Evolutionary conservation across 129 eudicot species (phyloP).

Genomic region (Mikania micrantha): DNA sequence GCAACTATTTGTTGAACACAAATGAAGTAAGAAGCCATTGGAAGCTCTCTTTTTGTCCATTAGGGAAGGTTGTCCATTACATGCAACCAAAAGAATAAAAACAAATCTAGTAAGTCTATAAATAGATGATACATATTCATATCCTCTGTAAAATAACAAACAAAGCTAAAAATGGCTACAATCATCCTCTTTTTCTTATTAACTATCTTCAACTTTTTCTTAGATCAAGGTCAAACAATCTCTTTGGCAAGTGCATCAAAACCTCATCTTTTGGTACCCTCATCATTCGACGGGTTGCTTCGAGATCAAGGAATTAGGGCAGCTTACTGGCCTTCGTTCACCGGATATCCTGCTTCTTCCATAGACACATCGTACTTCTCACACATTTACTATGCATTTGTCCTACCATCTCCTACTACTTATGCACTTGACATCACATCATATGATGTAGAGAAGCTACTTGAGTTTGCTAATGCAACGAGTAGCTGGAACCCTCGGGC

Average conservation of each 20-base stretch:
- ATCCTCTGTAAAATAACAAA: conserved; percentile 5
- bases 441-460: conserved; percentile 17
- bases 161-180: conserved; percentile 6
- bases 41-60: conserved; percentile 12
- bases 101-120: conserved; percentile 8
- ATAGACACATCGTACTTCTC: conserved; percentile 34
- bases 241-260: not conserved
- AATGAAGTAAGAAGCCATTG: conserved; percentile 11
- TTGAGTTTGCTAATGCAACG: conserved; percentile 24
- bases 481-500: conserved; percentile 12
- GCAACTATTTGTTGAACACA: conserved; percentile 5
- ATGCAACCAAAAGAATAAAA: not conserved
- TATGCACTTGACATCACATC: conserved; percentile 27
- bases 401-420: conserved; percentile 25
- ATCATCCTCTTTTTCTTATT: conserved; percentile 8
- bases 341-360: conserved; percentile 36
- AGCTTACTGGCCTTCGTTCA: conserved; percentile 48
- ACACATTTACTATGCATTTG: conserved; percentile 37
- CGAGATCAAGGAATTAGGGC: conserved; percentile 29
- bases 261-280: not conserved
- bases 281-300: not conserved
- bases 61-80: not conserved
- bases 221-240: not conserved
- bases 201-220: conserved; percentile 6
- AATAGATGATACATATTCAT: not conserved